Percentiles rank a stretch among this genome's conserved stretches.
Evolutionary conservation across 2,329 filamentous ascomycete species (phyloP).

Genomic region (Alternaria sp.): DNA sequence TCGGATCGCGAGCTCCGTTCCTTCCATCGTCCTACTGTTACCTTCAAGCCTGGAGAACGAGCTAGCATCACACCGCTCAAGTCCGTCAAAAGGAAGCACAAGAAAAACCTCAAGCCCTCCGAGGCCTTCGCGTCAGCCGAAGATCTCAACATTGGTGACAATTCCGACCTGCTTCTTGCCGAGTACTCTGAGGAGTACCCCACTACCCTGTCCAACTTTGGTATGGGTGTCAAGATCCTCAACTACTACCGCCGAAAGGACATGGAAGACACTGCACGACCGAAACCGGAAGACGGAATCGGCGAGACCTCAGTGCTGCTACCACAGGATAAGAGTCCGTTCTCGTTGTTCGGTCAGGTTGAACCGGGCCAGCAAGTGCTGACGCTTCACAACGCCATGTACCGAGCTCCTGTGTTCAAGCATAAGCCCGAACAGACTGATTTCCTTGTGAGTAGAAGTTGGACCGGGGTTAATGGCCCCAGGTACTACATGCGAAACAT

Average conservation of each 20-base stretch:
- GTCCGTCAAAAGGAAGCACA: slow-evolving; percentile 75
- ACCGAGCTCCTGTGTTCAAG: slow-evolving; percentile 89
- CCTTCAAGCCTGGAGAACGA: slow-evolving; percentile 73
- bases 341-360: slow-evolving; percentile 92
- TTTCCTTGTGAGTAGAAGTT: slow-evolving; percentile 85
- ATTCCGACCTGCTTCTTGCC: slow-evolving; percentile 84
- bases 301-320: slow-evolving; percentile 89
- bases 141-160: slow-evolving; percentile 86
- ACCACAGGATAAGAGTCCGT: slow-evolving; percentile 94
- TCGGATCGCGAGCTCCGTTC: slow-evolving; percentile 75
- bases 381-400: slow-evolving; percentile 95
- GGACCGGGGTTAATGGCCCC: slow-evolving; percentile 78
- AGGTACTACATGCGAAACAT: slow-evolving; percentile 87
- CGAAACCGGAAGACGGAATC: slow-evolving; percentile 73
- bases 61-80: slow-evolving; percentile 78
- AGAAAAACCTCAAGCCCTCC: slow-evolving; percentile 79
- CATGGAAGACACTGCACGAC: slow-evolving; percentile 74
- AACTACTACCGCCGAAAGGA: slow-evolving; percentile 95
- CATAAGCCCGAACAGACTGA: slow-evolving; percentile 81
- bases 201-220: slow-evolving; percentile 91
- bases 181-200: slow-evolving; percentile 97
- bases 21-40: slow-evolving; percentile 83
- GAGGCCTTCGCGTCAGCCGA: slow-evolving; percentile 82
- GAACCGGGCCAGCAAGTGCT: slow-evolving; percentile 89
- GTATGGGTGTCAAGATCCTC: slow-evolving; percentile 94